A percentile compares a stretch with the other conserved stretches of the same genome.
phyloP scores from a whole-genome alignment of 495 filamentous ascomycete species.

The Schizothecium vesticola region DNA sequence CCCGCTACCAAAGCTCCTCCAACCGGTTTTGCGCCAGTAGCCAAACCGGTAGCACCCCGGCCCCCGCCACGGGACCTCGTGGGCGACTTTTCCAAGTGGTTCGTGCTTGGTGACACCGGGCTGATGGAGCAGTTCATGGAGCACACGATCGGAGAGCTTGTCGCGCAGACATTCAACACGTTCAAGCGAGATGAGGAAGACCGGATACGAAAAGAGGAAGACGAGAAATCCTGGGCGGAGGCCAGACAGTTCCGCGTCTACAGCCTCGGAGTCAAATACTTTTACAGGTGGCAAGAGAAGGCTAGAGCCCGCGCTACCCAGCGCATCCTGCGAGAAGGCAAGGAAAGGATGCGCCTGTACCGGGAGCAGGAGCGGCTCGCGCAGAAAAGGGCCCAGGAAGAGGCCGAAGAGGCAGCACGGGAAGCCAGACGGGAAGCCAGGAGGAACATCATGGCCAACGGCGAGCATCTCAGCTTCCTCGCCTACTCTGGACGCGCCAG shows the following conservation, averaged over 20 bases:
- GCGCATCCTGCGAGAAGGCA: constrained; percentile 32
- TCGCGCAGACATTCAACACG: constrained; percentile 26
- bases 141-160: constrained; percentile 31
- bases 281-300: constrained; percentile 42
- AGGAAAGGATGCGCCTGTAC: constrained; percentile 26
- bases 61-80: constrained; percentile 26
- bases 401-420: constrained; percentile 26
- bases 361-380: constrained; percentile 22
- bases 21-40: background rate
- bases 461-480: constrained; percentile 15
- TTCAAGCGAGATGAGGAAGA: constrained; percentile 35
- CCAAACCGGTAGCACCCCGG: background rate
- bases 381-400: constrained; percentile 28
- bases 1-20: background rate
- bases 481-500: background rate
- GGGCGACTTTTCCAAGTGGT: constrained; percentile 42
- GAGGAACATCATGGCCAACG: constrained; percentile 20
- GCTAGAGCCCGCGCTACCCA: constrained; percentile 27
- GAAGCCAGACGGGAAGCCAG: constrained; percentile 22
- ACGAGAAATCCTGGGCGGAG: constrained; percentile 32
- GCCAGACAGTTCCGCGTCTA: constrained; percentile 37
- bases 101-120: constrained; percentile 40
- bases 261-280: constrained; percentile 42
- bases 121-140: constrained; percentile 36
- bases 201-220: constrained; percentile 34